phyloP scores from a whole-genome alignment of 768 basidiomycete genomes.

The Lactarius indigo region DNA sequence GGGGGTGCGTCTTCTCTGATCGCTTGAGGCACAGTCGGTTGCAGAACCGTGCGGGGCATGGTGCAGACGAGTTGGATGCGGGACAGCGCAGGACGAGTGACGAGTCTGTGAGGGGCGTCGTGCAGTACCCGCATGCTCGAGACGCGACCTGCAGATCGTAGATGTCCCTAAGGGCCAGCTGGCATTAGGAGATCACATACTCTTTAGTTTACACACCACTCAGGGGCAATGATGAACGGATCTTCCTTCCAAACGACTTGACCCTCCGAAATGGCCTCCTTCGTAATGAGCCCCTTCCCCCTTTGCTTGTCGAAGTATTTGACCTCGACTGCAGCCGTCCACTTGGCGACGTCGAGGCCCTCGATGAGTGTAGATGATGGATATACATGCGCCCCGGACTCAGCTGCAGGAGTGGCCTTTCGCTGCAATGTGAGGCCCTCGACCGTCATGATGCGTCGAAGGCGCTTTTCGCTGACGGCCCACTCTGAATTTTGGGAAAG shows the following conservation, averaged over 20 bases:
- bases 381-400: slow-evolving; percentile 45
- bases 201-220: slow-evolving; percentile 48
- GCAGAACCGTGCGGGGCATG: slow-evolving; percentile 72
- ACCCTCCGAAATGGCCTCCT: slow-evolving; percentile 59
- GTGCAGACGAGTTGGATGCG: slow-evolving; percentile 38
- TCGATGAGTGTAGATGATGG: slow-evolving; percentile 65
- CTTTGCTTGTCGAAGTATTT: slow-evolving; percentile 64
- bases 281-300: slow-evolving; percentile 82
- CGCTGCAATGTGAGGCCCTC: slow-evolving; percentile 44
- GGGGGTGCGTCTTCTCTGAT: slow-evolving; percentile 58
- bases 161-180: slow-evolving; percentile 54
- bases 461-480: slow-evolving; percentile 81
- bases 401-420: slow-evolving; percentile 48
- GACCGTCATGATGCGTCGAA: slow-evolving; percentile 63
- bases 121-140: slow-evolving; percentile 69
- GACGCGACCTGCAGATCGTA: slow-evolving; percentile 61
- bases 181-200: background rate
- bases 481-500: slow-evolving; percentile 59
- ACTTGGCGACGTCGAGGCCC: slow-evolving; percentile 56
- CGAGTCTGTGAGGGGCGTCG: slow-evolving; percentile 51
- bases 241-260: slow-evolving; percentile 85
- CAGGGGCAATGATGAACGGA: slow-evolving; percentile 76
- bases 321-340: slow-evolving; percentile 57
- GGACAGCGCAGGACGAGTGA: slow-evolving; percentile 53
- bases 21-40: slow-evolving; percentile 72